Evolutionary conservation across 257 asterid species (phyloP), one percentile per base, ranked within the genome.

Genomic region (Nemophila menziesii): DNA sequence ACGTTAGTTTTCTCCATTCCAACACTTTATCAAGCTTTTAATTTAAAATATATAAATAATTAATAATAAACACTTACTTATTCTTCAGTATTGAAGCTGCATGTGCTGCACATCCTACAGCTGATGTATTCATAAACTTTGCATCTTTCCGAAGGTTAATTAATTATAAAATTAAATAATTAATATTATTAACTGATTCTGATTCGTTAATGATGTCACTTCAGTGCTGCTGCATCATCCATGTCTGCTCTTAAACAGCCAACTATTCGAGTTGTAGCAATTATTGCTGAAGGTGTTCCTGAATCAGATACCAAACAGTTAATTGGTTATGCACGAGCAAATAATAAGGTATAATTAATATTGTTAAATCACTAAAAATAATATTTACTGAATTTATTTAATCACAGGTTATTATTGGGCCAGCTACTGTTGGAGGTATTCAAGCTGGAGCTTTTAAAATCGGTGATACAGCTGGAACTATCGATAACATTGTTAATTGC

Each of bases 401-500:
- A 40, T n/a, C 52, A 48, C 68, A 90, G 96, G 96, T 85, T 55
- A 70, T 90, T 46, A 79, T 90, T 44, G 96, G 99, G 37, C 99
- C 99, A 26, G 93, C 99, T 63, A 81, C 96, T 20, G 99, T 90
- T 45, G 99, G 99, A 50, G 99, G 99, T 42, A 71, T 90, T 67
- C 99, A 90, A 73, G 99, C 99, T 67, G 99, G 99, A 64, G 96
- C 96, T 37, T 90, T 90, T 57, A 90, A 86, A 71, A 90, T 90
- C 54, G 99, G 99, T 54, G 96, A 90, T 56, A 90, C 99, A 22
- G 96, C 93, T 54, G 99, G 99, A 58, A 85, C 99, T 64, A 79
- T 90, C 62, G 99, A 90, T 67, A 90, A 90, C 41, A 85, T 90
- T 22, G 72, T 85, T 56, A 85, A 81, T 0, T 81, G 94, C 93